Conservation (phyloP, 2,329 filamentous ascomycete species). For the Epichloe coenophiala region DNA sequence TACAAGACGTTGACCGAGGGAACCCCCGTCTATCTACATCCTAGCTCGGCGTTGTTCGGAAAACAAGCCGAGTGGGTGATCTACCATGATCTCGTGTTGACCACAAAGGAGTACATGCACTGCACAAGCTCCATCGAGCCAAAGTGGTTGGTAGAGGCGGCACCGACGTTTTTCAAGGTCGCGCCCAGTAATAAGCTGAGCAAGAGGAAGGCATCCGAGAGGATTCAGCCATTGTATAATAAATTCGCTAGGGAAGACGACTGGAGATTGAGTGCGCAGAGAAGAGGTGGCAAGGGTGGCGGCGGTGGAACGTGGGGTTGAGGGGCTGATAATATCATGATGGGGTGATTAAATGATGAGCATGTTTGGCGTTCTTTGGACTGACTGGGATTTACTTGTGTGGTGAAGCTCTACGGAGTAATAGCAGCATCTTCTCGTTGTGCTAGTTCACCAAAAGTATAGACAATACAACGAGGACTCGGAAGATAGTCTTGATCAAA, state of each 20-base stretch:
- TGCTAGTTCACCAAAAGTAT: too few relatives aligned
- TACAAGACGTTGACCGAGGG: slow-evolving; percentile 97
- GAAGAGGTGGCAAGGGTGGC: slow-evolving; percentile 68
- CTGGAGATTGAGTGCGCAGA: slow-evolving; percentile 84
- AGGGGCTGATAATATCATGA: neutral
- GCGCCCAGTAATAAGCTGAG: slow-evolving; percentile 75
- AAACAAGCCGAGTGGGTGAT: slow-evolving; percentile 96
- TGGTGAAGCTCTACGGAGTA: too few relatives aligned
- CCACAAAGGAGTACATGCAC: slow-evolving; percentile 97
- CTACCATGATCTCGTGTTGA: slow-evolving; percentile 81
- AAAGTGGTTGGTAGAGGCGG: slow-evolving; percentile 85
- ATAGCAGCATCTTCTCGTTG: too few relatives aligned
- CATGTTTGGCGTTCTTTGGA: neutral
- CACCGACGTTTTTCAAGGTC: slow-evolving; percentile 98
- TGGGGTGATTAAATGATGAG: neutral
- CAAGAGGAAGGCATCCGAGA: slow-evolving; percentile 85
- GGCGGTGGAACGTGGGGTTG: slow-evolving; percentile 87
- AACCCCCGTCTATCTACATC: slow-evolving; percentile 90
- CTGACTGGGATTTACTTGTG: too few relatives aligned
- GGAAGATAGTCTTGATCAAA: too few relatives aligned
- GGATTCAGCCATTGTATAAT: slow-evolving; percentile 91
- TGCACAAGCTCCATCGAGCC: slow-evolving; percentile 87
- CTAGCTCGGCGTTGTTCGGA: slow-evolving; percentile 80
- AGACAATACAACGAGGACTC: too few relatives aligned
- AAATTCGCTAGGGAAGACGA: slow-evolving; percentile 87